Conservation (phyloP, 768 basidiomycete genomes). For the Naganishia vishniacii region DNA sequence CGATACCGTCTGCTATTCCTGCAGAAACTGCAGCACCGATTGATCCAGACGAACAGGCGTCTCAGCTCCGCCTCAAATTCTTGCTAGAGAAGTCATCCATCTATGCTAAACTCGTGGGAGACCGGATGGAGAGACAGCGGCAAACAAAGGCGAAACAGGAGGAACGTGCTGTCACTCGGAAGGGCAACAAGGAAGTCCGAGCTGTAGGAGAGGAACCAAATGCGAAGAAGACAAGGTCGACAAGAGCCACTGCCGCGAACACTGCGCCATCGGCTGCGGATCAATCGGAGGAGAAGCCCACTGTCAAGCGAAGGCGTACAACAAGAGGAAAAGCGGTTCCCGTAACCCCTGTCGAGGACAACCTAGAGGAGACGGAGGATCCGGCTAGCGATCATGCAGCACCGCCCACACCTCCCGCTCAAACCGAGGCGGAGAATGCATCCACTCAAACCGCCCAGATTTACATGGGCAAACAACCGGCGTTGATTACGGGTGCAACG, state of each 20-base stretch:
- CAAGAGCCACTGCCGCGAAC: constrained; percentile 18
- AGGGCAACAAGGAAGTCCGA: constrained; percentile 30
- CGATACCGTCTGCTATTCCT: not conserved
- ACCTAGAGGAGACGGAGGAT: constrained; percentile 36
- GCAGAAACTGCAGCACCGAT: not conserved
- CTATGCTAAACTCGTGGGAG: constrained; percentile 66
- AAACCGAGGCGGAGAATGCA: constrained; percentile 11
- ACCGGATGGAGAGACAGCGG: constrained; percentile 62
- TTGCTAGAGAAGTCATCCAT: constrained; percentile 70
- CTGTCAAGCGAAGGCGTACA: constrained; percentile 10
- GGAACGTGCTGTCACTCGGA: constrained; percentile 21
- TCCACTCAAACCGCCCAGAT: constrained; percentile 45
- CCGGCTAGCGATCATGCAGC: not conserved
- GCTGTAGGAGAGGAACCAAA: constrained; percentile 15
- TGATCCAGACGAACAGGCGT: constrained; percentile 7
- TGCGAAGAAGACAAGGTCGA: constrained; percentile 19
- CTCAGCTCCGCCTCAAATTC: constrained; percentile 53
- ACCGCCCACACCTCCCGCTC: not conserved
- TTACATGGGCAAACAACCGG: constrained; percentile 56
- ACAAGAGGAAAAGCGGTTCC: constrained; percentile 12
- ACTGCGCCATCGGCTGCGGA: constrained; percentile 19
- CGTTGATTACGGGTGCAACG: constrained; percentile 73
- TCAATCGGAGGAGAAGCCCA: not conserved
- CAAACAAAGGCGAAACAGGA: constrained; percentile 31
- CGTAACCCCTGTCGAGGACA: constrained; percentile 1